Evolutionary conservation across 2,329 filamentous ascomycete genomes (phyloP).

Genomic region (Fusarium tanahbumbuense): DNA sequence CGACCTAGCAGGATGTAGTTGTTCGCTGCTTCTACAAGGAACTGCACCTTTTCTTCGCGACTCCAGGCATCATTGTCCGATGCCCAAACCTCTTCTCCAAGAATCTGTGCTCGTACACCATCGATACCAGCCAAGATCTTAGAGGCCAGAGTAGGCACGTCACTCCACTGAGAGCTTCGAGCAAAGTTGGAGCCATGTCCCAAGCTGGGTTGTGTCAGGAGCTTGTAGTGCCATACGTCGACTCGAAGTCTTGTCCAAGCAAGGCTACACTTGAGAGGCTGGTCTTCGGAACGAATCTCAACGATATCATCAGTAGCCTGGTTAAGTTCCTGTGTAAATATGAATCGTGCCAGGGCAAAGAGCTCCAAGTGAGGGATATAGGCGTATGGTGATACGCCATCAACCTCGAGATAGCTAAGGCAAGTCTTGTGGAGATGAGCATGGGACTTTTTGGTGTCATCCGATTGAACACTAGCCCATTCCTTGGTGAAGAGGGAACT

Average conservation of each 20-base stretch:
- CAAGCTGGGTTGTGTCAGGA: constrained; percentile 67
- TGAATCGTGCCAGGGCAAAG: constrained; percentile 75
- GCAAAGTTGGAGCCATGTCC: constrained; percentile 66
- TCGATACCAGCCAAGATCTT: constrained; percentile 58
- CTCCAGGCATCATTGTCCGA: constrained; percentile 53
- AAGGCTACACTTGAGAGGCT: constrained; percentile 59
- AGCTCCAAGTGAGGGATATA: constrained; percentile 87
- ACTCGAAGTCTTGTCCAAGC: constrained; percentile 76
- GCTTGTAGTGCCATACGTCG: constrained; percentile 75
- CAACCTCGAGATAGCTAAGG: constrained; percentile 76
- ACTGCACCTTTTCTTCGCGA: constrained; percentile 70
- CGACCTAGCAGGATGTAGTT: constrained; percentile 87
- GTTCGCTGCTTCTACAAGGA: constrained; percentile 83
- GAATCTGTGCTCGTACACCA: constrained; percentile 55
- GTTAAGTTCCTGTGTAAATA: constrained; percentile 53
- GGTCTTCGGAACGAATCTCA: constrained; percentile 41
- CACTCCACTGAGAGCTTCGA: constrained; percentile 68
- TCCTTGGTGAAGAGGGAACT: constrained; percentile 56
- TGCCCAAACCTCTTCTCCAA: constrained; percentile 54
- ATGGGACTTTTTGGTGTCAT: constrained; percentile 38
- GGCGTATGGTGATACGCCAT: constrained; percentile 88
- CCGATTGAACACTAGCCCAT: constrained; percentile 43
- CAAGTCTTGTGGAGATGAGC: constrained; percentile 66
- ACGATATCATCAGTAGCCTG: constrained; percentile 42
- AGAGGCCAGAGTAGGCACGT: constrained; percentile 67